Conservation (phyloP, 192 early-diverging fungal species). For the Podila epigama region DNA sequence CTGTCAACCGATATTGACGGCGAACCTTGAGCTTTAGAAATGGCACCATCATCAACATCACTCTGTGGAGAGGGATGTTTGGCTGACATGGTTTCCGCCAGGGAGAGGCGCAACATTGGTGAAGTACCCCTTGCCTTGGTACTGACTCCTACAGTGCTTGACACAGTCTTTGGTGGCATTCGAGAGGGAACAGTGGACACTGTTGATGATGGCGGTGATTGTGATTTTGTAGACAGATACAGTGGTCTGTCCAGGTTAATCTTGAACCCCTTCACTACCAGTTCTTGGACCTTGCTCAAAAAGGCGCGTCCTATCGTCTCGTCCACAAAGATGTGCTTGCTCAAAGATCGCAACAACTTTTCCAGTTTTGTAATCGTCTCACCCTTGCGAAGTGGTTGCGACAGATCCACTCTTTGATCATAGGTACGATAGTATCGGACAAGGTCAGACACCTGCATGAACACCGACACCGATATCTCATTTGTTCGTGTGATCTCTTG, state of each 20-base stretch:
- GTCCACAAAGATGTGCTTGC: conserved; percentile 54
- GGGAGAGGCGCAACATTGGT: too few species aligned
- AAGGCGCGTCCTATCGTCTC: conserved; percentile 44
- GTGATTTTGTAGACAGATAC: too few species aligned
- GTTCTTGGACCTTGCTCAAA: conserved; percentile 48
- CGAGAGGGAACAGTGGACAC: background rate
- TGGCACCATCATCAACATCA: background rate
- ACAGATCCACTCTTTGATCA: conserved; percentile 68
- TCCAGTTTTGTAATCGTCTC: conserved; percentile 67
- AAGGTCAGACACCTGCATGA: conserved; percentile 61
- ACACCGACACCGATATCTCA: conserved; percentile 55
- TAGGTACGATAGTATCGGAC: conserved; percentile 67
- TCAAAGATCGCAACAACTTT: conserved; percentile 67
- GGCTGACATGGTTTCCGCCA: too few species aligned
- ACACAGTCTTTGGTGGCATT: background rate
- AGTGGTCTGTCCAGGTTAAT: background rate
- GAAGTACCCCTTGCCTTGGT: background rate
- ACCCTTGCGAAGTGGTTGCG: conserved; percentile 53
- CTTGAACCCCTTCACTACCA: conserved; percentile 45
- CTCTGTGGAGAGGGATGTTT: background rate
- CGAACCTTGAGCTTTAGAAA: background rate
- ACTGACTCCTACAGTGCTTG: too few species aligned
- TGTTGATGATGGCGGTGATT: background rate
- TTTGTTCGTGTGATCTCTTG: conserved; percentile 55
- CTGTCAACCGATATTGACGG: background rate